Evolutionary conservation across 805 yeast genomes (phyloP), one percentile per base, ranked within the genome.

Genomic region (Metschnikowia kunwiensis): DNA sequence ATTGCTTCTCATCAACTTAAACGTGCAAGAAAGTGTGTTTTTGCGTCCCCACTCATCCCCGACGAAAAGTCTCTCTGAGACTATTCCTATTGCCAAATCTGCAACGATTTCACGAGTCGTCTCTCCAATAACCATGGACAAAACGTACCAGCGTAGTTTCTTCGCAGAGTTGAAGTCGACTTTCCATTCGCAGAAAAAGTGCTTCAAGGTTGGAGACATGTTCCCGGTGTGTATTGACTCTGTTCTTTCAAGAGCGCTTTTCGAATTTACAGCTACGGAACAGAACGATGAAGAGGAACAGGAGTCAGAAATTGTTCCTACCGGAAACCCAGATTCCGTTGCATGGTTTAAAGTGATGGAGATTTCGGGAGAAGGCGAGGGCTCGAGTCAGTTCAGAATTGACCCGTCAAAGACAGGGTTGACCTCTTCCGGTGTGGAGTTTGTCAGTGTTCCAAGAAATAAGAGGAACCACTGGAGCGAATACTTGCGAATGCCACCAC

Each of bases 301-400:
- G 17, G 45, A 31, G 14, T 8, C 65, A 1, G 57, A 57, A 2
- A 61, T 69, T 4, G 60, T 76, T 2, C 87, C 88, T 0, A 58
- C 64, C 3, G 86, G 86, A 0, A 69, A 68, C 15, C 78, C 85
- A 1, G 86, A 88, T 54, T 66, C 77, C 0, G 73, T 89, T 13
- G 95, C 88, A 0, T 91, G 96, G 96, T 91, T 88, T 59, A 76
- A 75, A 47, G 74, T 91, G 2, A 68, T 75, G 2, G 81, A 74
- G 5, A 63, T 80, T 4, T 51, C 63, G 5, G 72, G 71, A 3
- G 65, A 58, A 2, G 33, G 39, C 2, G 40, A 27, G 4, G 24
- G 35, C 7, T 12, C 27, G 10, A 21, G 3, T 20, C 51, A 49
- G 24, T 82, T 62, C 47, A 54, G 79, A 0, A 73, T 89, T 23